phyloP scores from a whole-genome alignment of 345 rosid genomes.

The Hibiscus syriacus region DNA sequence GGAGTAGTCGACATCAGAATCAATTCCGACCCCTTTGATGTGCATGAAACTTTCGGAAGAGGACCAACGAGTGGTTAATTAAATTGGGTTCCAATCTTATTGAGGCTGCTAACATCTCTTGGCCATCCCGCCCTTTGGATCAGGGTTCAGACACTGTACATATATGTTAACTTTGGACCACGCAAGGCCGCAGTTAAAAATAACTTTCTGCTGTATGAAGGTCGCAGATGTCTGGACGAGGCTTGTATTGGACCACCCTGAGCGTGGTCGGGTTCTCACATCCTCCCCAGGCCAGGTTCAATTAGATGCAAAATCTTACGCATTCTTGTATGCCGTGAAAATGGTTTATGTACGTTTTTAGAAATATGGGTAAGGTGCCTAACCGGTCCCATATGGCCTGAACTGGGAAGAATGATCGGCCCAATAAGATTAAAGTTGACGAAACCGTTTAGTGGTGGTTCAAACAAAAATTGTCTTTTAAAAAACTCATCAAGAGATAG shows the following conservation, averaged over 20 bases:
- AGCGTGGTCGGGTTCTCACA: background rate
- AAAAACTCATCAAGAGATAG: too few relatives aligned
- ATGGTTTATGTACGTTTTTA: too few relatives aligned
- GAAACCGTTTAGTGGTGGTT: background rate
- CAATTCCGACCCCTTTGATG: background rate
- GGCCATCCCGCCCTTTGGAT: background rate
- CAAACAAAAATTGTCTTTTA: too few relatives aligned
- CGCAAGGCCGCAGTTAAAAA: background rate
- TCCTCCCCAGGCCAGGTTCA: background rate
- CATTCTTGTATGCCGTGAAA: too few relatives aligned
- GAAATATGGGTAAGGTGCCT: too few relatives aligned
- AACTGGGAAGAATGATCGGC: background rate
- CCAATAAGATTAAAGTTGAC: too few relatives aligned
- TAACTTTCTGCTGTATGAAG: background rate
- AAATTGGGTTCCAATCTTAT: background rate
- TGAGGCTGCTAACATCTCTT: too few relatives aligned
- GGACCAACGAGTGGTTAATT: background rate
- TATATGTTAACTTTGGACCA: background rate
- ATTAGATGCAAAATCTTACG: background rate
- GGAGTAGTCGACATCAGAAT: background rate
- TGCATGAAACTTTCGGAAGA: background rate
- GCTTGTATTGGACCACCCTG: background rate
- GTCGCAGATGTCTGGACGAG: background rate
- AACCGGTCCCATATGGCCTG: too few relatives aligned
- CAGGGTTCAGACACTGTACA: background rate